Base-by-base conservation (phyloP, 163 green algal species). In the Volvox carteri region DNA sequence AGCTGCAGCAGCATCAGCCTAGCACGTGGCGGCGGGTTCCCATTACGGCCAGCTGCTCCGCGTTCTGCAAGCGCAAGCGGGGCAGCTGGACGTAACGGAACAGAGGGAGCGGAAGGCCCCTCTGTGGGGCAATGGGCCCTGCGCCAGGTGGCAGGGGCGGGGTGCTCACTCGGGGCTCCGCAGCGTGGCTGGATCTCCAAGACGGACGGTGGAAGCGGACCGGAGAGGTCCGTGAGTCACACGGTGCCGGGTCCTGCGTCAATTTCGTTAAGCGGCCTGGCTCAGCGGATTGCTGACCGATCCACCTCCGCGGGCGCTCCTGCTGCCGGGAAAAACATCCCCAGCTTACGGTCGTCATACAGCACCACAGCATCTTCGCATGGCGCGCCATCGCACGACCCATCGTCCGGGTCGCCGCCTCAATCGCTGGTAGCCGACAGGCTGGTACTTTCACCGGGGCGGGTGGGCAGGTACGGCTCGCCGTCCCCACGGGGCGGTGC, bases 1-100 rank as follows among this genome's bases (percentile, higher is more conserved):
- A 62, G 73, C 42, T 65, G 73, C 28, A 62, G 42, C 42, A 80
- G 73, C n/a, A 80, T 80, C 41, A 62, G 73, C 25, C 28, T 80
- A 44, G 73, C 42, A 28, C 73, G 44, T 25, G 33, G 25, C 28
- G 73, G 56, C 37, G 65, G 30, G 3, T 28, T 46, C 25, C 33
- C 33, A 12, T 12, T 2, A 46, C 65, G 16, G 16, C 65, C 16
- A 33, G 30, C 46, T 23, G 28, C 62, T 23, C 28, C 62, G 28
- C 28, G 62, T 28, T 37, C 28, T 11, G n/a, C 62, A 39, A 37
- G n/a, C 62, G 16, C n/a, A 7, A 73, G 62, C 37, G 62, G 62
- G 62, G 14, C n/a, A 2, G 4, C 14, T 73, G 62, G 23, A 23
- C n/a, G 62, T 37, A 42, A 23, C 54, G 54, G 54, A 23, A 65